phyloP scores from a whole-genome alignment of 163 green algal genomes.

The Chlamydomonas reinhardtii region DNA sequence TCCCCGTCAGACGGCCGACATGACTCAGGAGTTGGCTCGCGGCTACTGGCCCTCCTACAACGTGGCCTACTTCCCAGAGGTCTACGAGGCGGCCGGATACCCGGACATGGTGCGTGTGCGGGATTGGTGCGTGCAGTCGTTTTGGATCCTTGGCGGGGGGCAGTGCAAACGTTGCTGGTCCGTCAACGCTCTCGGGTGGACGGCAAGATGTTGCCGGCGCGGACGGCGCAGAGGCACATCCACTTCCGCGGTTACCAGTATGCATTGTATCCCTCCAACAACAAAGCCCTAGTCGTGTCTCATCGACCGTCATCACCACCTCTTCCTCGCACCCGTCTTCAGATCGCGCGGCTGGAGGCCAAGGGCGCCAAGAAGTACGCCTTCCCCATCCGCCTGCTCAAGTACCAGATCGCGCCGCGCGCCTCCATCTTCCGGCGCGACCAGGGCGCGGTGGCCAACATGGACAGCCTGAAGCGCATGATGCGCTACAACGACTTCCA shows the following conservation, averaged over 20 bases:
- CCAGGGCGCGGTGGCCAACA: conserved; percentile 49
- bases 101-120: conserved; percentile 48
- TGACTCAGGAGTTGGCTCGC: conserved; percentile 67
- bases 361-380: conserved; percentile 54
- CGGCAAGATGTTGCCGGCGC: too few relatives aligned
- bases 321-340: not conserved
- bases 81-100: conserved; percentile 63
- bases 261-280: too few relatives aligned
- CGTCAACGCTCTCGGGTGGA: too few relatives aligned
- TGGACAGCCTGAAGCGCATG: conserved; percentile 70
- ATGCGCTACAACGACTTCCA: conserved; percentile 84
- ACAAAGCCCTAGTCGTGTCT: too few relatives aligned
- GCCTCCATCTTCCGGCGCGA: conserved; percentile 77
- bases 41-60: conserved; percentile 83
- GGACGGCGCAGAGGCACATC: too few relatives aligned
- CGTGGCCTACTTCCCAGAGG: conserved; percentile 75
- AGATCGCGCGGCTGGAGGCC: conserved; percentile 8
- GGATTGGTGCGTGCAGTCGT: too few relatives aligned
- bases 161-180: too few relatives aligned
- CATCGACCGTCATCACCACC: not conserved
- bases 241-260: too few relatives aligned
- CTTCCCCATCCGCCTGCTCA: conserved; percentile 49
- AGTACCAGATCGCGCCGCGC: conserved; percentile 65
- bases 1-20: conserved; percentile 55
- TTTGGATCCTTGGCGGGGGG: too few relatives aligned